phyloP scores from a whole-genome alignment of 331 rosid genomes.

The Rosa hybrid region DNA sequence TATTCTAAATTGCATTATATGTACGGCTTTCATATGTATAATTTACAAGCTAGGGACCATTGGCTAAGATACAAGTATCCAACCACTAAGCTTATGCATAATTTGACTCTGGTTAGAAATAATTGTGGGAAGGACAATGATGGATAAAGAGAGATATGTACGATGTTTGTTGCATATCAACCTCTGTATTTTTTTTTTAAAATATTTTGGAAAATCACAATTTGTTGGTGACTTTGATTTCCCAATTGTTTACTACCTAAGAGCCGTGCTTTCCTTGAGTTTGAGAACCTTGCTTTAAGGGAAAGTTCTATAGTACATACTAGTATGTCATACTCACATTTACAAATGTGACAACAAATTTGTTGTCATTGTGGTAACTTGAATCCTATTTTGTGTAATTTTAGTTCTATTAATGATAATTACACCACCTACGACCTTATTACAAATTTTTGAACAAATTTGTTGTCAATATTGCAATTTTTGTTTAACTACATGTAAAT shows the following conservation, averaged over 20 bases:
- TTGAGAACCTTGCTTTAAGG: not conserved
- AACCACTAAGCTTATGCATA: not conserved
- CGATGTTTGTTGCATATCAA: too few relatives aligned
- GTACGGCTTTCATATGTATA: not conserved
- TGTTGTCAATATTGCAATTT: too few relatives aligned
- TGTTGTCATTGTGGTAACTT: too few relatives aligned
- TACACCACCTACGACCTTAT: too few relatives aligned
- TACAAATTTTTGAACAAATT: too few relatives aligned
- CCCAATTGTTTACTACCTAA: not conserved
- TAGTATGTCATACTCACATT: too few relatives aligned
- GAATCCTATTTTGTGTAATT: too few relatives aligned
- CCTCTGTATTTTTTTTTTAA: not conserved
- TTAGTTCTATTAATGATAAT: too few relatives aligned
- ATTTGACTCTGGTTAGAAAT: not conserved
- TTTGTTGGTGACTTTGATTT: not conserved
- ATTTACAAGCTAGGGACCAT: not conserved
- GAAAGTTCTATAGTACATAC: too few relatives aligned
- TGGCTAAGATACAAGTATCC: not conserved
- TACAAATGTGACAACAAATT: too few relatives aligned
- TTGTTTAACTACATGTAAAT: too few relatives aligned
- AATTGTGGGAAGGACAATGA: not conserved
- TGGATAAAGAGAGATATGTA: not conserved
- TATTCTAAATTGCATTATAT: not conserved
- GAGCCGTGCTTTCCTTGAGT: not conserved
- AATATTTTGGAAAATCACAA: not conserved